These are phyloP conservation scores for Flagelloscypha sp. DNA, from an alignment of 768 basidiomycete species.

Conservation along the genomic window DNA sequence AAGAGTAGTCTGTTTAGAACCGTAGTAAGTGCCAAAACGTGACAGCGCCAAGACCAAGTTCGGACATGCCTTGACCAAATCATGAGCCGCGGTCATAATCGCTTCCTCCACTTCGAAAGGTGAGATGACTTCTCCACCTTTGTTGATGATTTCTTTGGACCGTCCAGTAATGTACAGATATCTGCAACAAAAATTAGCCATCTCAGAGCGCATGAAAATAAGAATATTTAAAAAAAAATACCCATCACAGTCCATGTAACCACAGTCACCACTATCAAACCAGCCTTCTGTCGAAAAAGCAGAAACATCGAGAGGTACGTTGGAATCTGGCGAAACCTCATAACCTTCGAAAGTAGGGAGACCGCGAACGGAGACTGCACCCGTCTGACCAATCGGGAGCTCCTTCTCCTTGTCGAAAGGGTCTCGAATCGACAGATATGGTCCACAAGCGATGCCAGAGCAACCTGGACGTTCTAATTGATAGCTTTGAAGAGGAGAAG, in stretches of 20 bases:
- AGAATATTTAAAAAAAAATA: constrained; percentile 12
- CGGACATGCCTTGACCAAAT: constrained; percentile 27
- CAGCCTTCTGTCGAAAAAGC: constrained; percentile 42
- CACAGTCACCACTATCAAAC: constrained; percentile 45
- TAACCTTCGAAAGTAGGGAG: constrained; percentile 46
- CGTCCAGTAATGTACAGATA: constrained; percentile 46
- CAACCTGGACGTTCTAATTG: constrained; percentile 37
- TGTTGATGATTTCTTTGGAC: constrained; percentile 53
- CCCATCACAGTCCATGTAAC: constrained; percentile 39
- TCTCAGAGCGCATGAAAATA: neutral
- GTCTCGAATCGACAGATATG: constrained; percentile 35
- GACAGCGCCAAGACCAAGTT: neutral
- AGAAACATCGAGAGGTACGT: constrained; percentile 34
- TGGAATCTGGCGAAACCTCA: constrained; percentile 35
- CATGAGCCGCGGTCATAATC: constrained; percentile 32
- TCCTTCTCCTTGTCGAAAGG: constrained; percentile 27
- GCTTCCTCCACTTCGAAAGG: constrained; percentile 58
- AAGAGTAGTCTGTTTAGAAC: constrained; percentile 22
- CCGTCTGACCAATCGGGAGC: constrained; percentile 31
- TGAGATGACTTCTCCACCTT: constrained; percentile 53
- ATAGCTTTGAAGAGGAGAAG: constrained; percentile 35
- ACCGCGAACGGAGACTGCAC: constrained; percentile 48
- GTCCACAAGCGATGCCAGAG: constrained; percentile 40
- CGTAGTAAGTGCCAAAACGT: neutral
- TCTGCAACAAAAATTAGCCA: constrained; percentile 4